phyloP scores from a whole-genome alignment of 1,284 basidiomycete genomes.

The Cystobasidiaceae sp. region DNA sequence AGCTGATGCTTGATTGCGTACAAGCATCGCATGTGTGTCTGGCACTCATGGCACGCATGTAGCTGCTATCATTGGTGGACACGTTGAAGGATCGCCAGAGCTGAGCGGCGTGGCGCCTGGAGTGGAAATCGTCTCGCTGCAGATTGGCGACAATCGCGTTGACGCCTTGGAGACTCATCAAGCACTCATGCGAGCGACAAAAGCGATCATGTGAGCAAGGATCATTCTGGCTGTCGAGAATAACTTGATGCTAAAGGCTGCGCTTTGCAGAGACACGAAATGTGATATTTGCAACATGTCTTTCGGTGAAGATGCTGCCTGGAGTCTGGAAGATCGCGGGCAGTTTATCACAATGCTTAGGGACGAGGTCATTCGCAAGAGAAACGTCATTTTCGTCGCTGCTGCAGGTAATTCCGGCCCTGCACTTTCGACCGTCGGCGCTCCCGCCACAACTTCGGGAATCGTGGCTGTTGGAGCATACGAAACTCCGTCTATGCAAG shows the following conservation, averaged over 20 bases:
- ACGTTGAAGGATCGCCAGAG: slow-evolving; percentile 38
- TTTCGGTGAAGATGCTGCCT: slow-evolving; percentile 46
- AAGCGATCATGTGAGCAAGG: slow-evolving; percentile 41
- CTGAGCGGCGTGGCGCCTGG: slow-evolving; percentile 46
- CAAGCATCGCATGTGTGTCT: slow-evolving; percentile 42
- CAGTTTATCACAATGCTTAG: slow-evolving; percentile 37
- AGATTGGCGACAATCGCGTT: slow-evolving; percentile 41
- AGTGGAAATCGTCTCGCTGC: slow-evolving; percentile 43
- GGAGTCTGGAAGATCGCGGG: slow-evolving; percentile 44
- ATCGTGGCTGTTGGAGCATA: slow-evolving; percentile 47
- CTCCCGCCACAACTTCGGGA: slow-evolving; percentile 45
- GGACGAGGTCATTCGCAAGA: slow-evolving; percentile 28
- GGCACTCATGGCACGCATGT: slow-evolving; percentile 48
- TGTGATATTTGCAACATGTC: slow-evolving; percentile 45
- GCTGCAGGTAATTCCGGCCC: slow-evolving; percentile 37
- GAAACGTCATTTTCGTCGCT: slow-evolving; percentile 28
- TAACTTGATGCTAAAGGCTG: slow-evolving; percentile 39
- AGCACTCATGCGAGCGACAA: slow-evolving; percentile 46
- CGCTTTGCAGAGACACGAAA: slow-evolving; percentile 4
- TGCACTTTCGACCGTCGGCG: slow-evolving; percentile 46
- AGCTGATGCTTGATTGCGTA: slow-evolving; percentile 26
- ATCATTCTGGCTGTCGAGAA: background rate
- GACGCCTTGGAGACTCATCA: slow-evolving; percentile 46
- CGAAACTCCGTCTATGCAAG: slow-evolving; percentile 46
- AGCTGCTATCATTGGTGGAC: slow-evolving; percentile 46